Percentiles rank a stretch among this genome's conserved stretches.
Evolutionary conservation across 495 filamentous ascomycete species (phyloP).

Genomic region (Hypoxylon fragiforme): DNA sequence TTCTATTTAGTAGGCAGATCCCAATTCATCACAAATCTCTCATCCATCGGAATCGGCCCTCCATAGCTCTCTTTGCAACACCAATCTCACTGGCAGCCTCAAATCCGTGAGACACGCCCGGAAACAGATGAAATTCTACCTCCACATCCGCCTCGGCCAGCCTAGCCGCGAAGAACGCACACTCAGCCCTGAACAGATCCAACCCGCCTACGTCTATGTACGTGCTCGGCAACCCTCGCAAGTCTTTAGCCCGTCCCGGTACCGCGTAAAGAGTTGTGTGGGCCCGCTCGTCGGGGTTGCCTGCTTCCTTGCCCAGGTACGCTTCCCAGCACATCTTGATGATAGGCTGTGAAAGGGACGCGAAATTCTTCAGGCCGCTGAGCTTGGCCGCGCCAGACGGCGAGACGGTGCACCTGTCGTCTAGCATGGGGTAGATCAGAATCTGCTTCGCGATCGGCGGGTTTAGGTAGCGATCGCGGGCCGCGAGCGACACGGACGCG

Average conservation of each 20-base stretch:
- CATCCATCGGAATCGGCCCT: constrained; percentile 17
- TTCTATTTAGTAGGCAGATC: too few relatives aligned
- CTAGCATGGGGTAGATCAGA: constrained; percentile 38
- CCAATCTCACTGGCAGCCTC: constrained; percentile 11
- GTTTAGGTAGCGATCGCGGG: constrained; percentile 28
- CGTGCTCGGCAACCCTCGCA: constrained; percentile 33
- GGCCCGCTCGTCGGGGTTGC: constrained; percentile 6
- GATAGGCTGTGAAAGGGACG: not conserved
- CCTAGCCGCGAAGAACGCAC: constrained; percentile 35
- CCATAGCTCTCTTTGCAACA: constrained; percentile 6
- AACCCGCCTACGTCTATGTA: constrained; percentile 36
- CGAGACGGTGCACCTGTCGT: constrained; percentile 23
- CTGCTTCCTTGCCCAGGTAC: constrained; percentile 16
- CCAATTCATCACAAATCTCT: constrained; percentile 1
- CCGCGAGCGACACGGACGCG: constrained; percentile 19
- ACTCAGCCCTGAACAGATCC: constrained; percentile 44
- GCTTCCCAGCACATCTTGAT: constrained; percentile 18
- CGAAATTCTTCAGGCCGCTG: constrained; percentile 6
- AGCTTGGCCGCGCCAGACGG: not conserved
- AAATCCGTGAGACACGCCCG: constrained; percentile 37
- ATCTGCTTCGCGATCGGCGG: constrained; percentile 31
- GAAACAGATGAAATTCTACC: constrained; percentile 47
- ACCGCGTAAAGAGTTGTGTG: constrained; percentile 26
- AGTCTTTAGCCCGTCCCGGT: constrained; percentile 24
- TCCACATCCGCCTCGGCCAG: constrained; percentile 41